Conservation (phyloP, 495 filamentous ascomycete species). For the Diplogelasinospora grovesii region DNA sequence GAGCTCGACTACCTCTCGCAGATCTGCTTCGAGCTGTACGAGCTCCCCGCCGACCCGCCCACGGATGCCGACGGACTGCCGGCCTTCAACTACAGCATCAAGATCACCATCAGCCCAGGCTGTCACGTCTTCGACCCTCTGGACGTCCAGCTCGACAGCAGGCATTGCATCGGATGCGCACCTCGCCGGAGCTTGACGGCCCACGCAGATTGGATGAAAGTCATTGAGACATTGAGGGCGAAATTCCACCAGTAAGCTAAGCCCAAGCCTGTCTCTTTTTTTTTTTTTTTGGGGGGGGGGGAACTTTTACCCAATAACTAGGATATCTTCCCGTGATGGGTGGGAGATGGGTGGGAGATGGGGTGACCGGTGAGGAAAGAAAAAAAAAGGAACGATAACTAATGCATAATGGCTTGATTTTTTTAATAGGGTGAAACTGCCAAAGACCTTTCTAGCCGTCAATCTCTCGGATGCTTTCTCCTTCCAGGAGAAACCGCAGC, state of each 20-base stretch:
- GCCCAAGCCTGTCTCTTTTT: neutral
- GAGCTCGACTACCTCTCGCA: slow-evolving; percentile 97
- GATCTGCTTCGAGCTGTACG: slow-evolving; percentile 96
- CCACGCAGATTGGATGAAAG: slow-evolving; percentile 92
- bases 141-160: slow-evolving; percentile 90
- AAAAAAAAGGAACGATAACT: no score
- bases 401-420: no score
- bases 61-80: slow-evolving; percentile 34
- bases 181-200: slow-evolving; percentile 81
- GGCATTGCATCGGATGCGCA: slow-evolving; percentile 89
- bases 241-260: slow-evolving; percentile 85
- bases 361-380: no score
- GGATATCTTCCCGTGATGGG: no score
- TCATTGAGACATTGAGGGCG: slow-evolving; percentile 86
- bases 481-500: slow-evolving; percentile 45
- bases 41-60: slow-evolving; percentile 67
- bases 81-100: slow-evolving; percentile 85
- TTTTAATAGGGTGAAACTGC: slow-evolving; percentile 86
- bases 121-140: slow-evolving; percentile 94
- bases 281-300: no score
- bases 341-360: no score
- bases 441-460: slow-evolving; percentile 86
- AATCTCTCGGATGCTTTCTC: slow-evolving; percentile 71
- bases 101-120: slow-evolving; percentile 90
- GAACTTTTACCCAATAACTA: no score